A percentile compares a stretch with the other conserved stretches of the same genome.
Evolutionary conservation across 2,329 filamentous ascomycete species (phyloP).

Genomic region (Hypoxylon sp.): DNA sequence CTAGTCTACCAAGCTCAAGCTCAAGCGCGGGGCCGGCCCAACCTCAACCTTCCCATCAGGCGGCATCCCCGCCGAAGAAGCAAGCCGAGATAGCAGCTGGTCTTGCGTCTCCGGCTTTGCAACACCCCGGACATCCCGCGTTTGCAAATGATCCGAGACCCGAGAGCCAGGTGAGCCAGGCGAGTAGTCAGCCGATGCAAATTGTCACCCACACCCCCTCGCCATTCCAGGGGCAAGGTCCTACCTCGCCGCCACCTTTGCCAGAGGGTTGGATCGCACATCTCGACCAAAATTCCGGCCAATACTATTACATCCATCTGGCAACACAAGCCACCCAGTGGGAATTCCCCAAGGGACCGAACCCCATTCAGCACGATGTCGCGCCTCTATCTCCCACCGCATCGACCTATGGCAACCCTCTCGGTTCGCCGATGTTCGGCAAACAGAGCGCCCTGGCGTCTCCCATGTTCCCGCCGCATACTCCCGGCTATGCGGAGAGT

Average conservation of each 20-base stretch:
- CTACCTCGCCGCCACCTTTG: slow-evolving; percentile 88
- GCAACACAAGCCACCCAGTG: slow-evolving; percentile 96
- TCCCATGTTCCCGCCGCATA: slow-evolving; percentile 84
- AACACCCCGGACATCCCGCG: slow-evolving; percentile 81
- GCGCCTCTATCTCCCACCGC: slow-evolving; percentile 85
- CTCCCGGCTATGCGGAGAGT: slow-evolving; percentile 85
- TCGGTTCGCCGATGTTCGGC: slow-evolving; percentile 75
- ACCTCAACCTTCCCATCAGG: slow-evolving; percentile 46
- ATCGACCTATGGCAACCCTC: slow-evolving; percentile 79
- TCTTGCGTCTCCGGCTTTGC: slow-evolving; percentile 61
- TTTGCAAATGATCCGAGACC: slow-evolving; percentile 85
- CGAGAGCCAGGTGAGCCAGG: slow-evolving; percentile 51
- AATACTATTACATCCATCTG: slow-evolving; percentile 99
- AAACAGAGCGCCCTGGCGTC: slow-evolving; percentile 78
- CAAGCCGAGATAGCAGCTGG: slow-evolving; percentile 47
- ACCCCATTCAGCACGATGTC: slow-evolving; percentile 85
- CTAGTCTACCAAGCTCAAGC: slow-evolving; percentile 50
- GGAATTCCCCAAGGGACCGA: slow-evolving; percentile 98
- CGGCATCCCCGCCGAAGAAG: slow-evolving; percentile 51
- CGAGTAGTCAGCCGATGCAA: slow-evolving; percentile 62
- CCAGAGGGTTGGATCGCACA: slow-evolving; percentile 99
- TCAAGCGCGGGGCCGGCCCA: slow-evolving; percentile 46
- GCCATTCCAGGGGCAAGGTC: slow-evolving; percentile 62
- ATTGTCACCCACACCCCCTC: slow-evolving; percentile 56
- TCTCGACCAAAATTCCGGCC: slow-evolving; percentile 92